These are phyloP conservation scores for Thinopyrum elongatum DNA, from an alignment of 176 grass and related monocot genomes.

Conservation along the genomic window DNA sequence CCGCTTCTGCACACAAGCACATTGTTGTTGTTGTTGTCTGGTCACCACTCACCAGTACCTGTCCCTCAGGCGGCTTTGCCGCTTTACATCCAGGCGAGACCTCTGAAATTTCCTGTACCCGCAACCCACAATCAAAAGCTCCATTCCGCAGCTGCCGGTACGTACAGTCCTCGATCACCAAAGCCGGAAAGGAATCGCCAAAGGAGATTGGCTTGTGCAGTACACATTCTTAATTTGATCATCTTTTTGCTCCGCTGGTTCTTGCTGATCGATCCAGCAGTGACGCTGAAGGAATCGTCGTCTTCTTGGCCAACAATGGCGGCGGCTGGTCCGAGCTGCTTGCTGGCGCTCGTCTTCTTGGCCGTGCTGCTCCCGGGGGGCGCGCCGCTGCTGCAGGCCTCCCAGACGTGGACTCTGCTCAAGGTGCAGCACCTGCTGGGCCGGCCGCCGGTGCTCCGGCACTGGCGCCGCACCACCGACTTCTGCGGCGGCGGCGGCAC, in stretches of 20 bases:
- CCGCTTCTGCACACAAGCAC: background rate
- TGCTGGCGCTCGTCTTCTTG: conserved; percentile 21
- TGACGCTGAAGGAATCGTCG: background rate
- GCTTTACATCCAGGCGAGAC: conserved; percentile 6
- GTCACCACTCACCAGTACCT: background rate
- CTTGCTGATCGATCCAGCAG: background rate
- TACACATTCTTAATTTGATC: background rate
- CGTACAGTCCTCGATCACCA: conserved; percentile 1
- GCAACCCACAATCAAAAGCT: background rate
- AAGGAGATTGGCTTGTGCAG: background rate
- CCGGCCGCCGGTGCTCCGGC: conserved; percentile 52
- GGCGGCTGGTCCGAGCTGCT: background rate
- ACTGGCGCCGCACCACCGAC: conserved; percentile 73
- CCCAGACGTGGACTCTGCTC: conserved; percentile 82
- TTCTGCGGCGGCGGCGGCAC: conserved; percentile 57
- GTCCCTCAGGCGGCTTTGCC: conserved; percentile 22
- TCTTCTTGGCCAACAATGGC: conserved; percentile 27
- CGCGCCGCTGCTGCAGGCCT: conserved; percentile 53
- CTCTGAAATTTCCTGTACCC: background rate
- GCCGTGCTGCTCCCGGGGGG: conserved; percentile 19
- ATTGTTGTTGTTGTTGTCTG: background rate
- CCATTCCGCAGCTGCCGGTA: background rate
- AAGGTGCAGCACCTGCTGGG: conserved; percentile 78
- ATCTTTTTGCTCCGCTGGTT: background rate
- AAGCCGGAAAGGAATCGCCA: background rate